Evolutionary conservation across 2,329 filamentous ascomycete genomes (phyloP).

Genomic region (Diaporthe humulicola): DNA sequence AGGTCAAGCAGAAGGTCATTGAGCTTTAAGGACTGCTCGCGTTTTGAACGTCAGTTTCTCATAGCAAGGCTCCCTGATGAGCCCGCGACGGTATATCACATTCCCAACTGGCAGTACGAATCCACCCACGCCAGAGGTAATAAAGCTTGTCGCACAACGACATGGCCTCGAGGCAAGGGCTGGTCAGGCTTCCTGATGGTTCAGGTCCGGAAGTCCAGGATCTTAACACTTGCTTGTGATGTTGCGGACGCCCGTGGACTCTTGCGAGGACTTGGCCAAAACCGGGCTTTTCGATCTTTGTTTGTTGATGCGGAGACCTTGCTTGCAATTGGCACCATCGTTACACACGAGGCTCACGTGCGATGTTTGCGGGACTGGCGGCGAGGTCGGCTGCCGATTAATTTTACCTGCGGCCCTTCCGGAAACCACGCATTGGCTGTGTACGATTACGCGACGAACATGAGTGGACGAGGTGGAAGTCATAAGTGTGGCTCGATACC

Average conservation of each 20-base stretch:
- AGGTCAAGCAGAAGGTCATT: slow-evolving; percentile 38
- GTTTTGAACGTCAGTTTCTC: background rate
- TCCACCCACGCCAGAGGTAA: background rate
- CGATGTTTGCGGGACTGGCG: background rate
- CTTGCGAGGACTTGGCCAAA: background rate
- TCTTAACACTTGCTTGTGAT: background rate
- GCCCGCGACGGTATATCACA: background rate
- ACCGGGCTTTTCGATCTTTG: slow-evolving; percentile 5
- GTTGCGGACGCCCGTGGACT: background rate
- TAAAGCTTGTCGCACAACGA: background rate
- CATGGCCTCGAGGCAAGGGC: background rate
- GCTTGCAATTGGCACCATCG: background rate
- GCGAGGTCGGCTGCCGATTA: background rate
- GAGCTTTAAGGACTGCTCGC: slow-evolving; percentile 12
- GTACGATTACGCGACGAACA: slow-evolving; percentile 32
- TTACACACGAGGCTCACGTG: background rate
- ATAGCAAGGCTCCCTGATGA: background rate
- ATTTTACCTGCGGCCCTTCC: slow-evolving; percentile 15
- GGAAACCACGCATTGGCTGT: slow-evolving; percentile 16
- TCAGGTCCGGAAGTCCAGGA: background rate
- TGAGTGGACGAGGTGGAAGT: slow-evolving; percentile 30
- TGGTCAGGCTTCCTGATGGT: background rate
- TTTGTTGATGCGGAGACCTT: background rate
- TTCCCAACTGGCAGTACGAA: background rate
- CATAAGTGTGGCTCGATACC: slow-evolving; percentile 35